Conservation (phyloP, 768 basidiomycete species). For the Leccinum arenicola region DNA sequence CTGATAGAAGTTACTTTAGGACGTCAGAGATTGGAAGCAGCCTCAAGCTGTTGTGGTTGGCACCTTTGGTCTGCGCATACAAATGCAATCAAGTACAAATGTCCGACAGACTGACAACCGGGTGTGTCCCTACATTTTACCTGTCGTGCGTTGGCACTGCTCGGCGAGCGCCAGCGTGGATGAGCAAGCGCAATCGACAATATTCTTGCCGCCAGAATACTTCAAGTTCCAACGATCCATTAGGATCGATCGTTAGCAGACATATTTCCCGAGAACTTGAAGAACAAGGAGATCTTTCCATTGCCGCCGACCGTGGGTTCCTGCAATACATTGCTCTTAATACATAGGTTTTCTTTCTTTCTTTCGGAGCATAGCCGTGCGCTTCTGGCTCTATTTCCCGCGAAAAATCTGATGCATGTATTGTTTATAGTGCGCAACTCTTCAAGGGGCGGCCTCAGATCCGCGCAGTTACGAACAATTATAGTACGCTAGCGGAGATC, state of each 20-base stretch:
- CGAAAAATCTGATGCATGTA: background rate
- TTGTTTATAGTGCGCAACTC: background rate
- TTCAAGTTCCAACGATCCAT: background rate
- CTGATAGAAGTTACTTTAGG: background rate
- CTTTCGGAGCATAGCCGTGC: background rate
- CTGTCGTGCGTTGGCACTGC: background rate
- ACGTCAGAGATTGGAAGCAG: background rate
- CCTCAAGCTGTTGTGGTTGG: background rate
- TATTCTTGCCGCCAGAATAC: background rate
- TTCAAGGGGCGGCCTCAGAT: background rate
- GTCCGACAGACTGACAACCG: background rate
- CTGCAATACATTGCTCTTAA: background rate
- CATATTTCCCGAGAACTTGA: background rate
- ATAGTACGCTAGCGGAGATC: background rate
- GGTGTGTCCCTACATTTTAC: background rate
- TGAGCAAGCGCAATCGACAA: background rate
- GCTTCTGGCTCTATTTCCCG: background rate
- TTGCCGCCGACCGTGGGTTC: background rate
- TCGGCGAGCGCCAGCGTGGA: background rate
- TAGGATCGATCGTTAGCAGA: background rate
- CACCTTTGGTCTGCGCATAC: background rate
- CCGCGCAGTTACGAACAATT: background rate
- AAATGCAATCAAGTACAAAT: background rate
- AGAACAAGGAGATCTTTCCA: background rate
- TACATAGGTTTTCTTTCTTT: background rate